Base-by-base conservation (phyloP, 345 rosid genomes). In the Streptanthus diversifolius region DNA sequence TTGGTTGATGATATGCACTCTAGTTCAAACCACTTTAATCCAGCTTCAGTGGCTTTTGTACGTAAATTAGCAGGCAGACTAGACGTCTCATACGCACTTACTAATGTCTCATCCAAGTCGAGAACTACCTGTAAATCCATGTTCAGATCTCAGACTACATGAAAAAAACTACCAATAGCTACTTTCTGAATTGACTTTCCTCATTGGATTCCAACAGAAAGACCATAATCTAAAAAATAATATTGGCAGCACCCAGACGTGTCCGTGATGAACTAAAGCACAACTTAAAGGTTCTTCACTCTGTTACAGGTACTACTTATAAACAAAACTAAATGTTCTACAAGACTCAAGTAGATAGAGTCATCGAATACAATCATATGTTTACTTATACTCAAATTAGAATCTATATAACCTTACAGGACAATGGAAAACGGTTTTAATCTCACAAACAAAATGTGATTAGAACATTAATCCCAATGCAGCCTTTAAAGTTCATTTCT, bases 101-200 rank as follows among this genome's bases (percentile, higher is more conserved):
- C 74, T 37, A 70, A 9, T 53, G 97, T 92, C 71, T 93, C 98
- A 79, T 93, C 98, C 85, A 93, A 84, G 79, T 90, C 97, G 5
- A 93, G 93, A 76, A 93, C 96, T 45, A 93, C 98, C 98, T 90
- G 81, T 58, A 79, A 35, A 45, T 33, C 43, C 27, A 56, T 33
- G 41, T 24, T 21, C 55, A 22, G n/a, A n/a, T 36, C 36, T 51
- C 61, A 57, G 17, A 18, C 3, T 19, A 35, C 47, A 49, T 44
- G 14, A 13, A 47, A 47, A 47, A 36, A 15, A 63, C 12, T 18
- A 44, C 10, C 59, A 35, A 32, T 33, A 64, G 30, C 52, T 55
- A 66, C 15, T 52, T 15, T 30, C 29, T 68, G 27, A 68, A 18
- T 27, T 8, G 6, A 39, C 25, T 66, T 45, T 45, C 12, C 17